Conservation (phyloP, 2,329 filamentous ascomycete species). For the Epichloe sp. region DNA sequence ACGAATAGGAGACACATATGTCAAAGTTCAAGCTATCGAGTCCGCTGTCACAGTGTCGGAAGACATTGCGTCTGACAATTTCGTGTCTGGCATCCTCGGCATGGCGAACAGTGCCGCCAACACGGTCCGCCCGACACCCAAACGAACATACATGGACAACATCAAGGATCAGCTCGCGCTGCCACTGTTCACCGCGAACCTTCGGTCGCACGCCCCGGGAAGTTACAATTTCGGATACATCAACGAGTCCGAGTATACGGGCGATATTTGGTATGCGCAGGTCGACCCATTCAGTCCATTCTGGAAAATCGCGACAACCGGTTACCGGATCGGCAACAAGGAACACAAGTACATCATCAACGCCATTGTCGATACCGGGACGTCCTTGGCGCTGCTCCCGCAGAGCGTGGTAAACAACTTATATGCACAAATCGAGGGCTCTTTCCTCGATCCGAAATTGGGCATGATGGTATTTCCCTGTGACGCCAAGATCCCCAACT, state of each 20-base stretch:
- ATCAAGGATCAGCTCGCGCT: conserved; percentile 15
- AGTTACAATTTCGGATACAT: conserved; percentile 35
- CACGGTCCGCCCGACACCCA: conserved; percentile 18
- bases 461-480: conserved; percentile 50
- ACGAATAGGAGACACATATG: conserved; percentile 44
- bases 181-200: conserved; percentile 25
- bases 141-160: conserved; percentile 25
- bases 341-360: conserved; percentile 12
- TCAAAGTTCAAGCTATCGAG: conserved; percentile 50
- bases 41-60: conserved; percentile 45
- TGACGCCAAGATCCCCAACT: conserved; percentile 32
- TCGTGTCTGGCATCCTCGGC: conserved; percentile 24
- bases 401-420: conserved; percentile 40
- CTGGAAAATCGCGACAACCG: conserved; percentile 47
- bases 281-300: conserved; percentile 41
- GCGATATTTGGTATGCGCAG: conserved; percentile 39
- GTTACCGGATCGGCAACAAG: conserved; percentile 36
- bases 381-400: conserved; percentile 50
- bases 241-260: conserved; percentile 42
- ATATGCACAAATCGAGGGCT: conserved; percentile 42
- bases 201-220: conserved; percentile 18
- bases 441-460: conserved; percentile 27
- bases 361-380: conserved; percentile 58
- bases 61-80: conserved; percentile 21
- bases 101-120: conserved; percentile 20